Evolutionary conservation across 352 stramenopile species (phyloP).

Genomic region (Sclerospora graminicola): DNA sequence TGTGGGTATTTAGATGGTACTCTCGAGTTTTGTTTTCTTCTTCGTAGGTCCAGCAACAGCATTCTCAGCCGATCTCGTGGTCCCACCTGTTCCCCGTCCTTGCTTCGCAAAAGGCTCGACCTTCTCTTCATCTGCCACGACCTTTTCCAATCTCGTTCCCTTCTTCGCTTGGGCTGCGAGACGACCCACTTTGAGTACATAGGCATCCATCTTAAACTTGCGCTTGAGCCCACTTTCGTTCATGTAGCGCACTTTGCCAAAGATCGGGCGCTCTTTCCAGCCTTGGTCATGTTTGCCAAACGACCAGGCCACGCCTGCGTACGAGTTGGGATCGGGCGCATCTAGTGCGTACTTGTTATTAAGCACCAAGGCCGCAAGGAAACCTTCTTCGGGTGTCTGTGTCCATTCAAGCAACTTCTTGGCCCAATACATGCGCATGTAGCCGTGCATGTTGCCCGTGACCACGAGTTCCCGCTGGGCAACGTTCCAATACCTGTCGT

Average conservation of each 20-base stretch:
- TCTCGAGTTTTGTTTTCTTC: constrained; percentile 13
- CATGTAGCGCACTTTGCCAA: constrained; percentile 99
- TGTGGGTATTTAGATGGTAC: too few species aligned
- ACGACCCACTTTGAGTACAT: constrained; percentile 47
- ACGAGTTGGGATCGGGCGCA: constrained; percentile 93
- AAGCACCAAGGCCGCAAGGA: constrained; percentile 89
- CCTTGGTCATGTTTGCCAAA: constrained; percentile 96
- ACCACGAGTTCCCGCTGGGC: constrained; percentile 93
- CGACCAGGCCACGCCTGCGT: constrained; percentile 71
- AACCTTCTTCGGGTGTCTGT: constrained; percentile 77
- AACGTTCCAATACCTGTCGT: constrained; percentile 98
- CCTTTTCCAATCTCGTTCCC: background rate
- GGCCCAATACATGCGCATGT: constrained; percentile 99
- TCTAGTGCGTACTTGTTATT: constrained; percentile 99
- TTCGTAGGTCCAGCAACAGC: constrained; percentile 6
- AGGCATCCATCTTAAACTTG: constrained; percentile 95
- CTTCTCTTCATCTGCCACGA: constrained; percentile 1
- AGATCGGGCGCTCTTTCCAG: constrained; percentile 92
- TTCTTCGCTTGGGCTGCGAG: constrained; percentile 15
- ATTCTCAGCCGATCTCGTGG: constrained; percentile 4
- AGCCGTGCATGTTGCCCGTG: constrained; percentile 89
- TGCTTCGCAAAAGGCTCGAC: constrained; percentile 1
- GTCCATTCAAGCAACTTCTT: constrained; percentile 99
- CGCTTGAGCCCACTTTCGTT: constrained; percentile 96
- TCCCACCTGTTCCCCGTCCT: constrained; percentile 5